Conservation (phyloP, 768 basidiomycete species). For the Lentinula detonsa region DNA sequence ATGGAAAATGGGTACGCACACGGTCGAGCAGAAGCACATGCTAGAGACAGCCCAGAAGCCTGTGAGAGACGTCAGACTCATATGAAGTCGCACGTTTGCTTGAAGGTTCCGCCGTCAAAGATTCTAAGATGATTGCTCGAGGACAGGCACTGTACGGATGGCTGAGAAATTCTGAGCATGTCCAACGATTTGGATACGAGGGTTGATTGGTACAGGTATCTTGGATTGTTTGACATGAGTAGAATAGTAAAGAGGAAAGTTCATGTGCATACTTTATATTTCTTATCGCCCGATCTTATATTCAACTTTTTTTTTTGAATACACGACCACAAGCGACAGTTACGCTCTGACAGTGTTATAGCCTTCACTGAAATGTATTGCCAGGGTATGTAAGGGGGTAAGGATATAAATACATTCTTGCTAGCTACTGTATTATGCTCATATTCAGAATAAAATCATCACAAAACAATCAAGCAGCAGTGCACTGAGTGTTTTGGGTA, state of each 20-base stretch:
- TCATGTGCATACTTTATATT: neutral
- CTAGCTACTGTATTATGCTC: neutral
- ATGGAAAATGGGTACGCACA: neutral
- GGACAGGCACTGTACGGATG: too few species aligned
- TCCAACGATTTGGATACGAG: too few species aligned
- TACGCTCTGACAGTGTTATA: neutral
- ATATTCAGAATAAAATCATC: neutral
- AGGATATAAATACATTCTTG: slow-evolving; percentile 6
- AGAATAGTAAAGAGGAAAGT: too few species aligned
- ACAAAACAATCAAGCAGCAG: slow-evolving; percentile 6
- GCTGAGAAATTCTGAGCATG: too few species aligned
- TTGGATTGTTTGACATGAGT: too few species aligned
- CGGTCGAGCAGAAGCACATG: neutral
- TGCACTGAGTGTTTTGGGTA: slow-evolving; percentile 26
- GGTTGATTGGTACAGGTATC: too few species aligned
- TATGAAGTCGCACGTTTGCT: neutral
- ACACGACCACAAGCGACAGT: neutral
- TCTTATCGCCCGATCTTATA: too few species aligned
- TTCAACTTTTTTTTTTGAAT: too few species aligned
- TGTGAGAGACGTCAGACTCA: neutral
- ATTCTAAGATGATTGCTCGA: too few species aligned
- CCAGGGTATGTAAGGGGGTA: slow-evolving; percentile 7
- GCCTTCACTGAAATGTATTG: slow-evolving; percentile 9
- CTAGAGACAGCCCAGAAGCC: neutral
- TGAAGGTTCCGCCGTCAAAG: too few species aligned